Base-by-base conservation (phyloP, 1,284 basidiomycete genomes). In the Phylloboletellus chloephorus region DNA sequence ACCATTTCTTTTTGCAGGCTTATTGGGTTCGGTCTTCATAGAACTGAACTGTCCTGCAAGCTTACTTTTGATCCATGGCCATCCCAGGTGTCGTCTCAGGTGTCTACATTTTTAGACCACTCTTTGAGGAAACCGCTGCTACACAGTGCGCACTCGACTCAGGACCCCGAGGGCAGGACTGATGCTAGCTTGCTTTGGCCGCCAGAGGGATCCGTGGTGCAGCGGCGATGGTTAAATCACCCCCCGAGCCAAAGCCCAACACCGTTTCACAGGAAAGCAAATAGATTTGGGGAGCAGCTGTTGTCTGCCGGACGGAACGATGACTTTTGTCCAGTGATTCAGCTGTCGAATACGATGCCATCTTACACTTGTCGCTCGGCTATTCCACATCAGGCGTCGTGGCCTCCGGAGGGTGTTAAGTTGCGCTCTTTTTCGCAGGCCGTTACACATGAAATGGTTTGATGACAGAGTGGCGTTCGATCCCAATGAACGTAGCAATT, bases 21-120 rank as follows among this genome's bases (percentile, higher is more conserved):
- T 61, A 16, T 29, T 63, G 35, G 59, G 59, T 65, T 34, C 44
- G 49, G 33, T 24, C 9, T 43, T 31, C 32, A 23, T 5, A 4
- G 21, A 33, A 31, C 6, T 7, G 8, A 34, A 11, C 10, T 11
- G 6, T 37, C 31, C 13, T 23, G 10, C 19, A 22, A 24, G 28
- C 37, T 58, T 10, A 56, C 33, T 21, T 17, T 34, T 15, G 2
- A 23, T 24, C 13, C 10, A 7, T 15, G 26, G 21, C 17, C 5
- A 11, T 36, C 4, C 22, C 48, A 83, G 82, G 80, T 21, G 57
- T 80, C 32, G 49, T 69, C 17, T 82, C 80, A 10, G 81, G 81
- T 11, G 53, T 81, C 24, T 82, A 83, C 56, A 78, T 82, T 43
- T 77, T 76, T 54, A 63, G 65, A 47, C 74, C 73, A 12, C 46